Conservation (phyloP, 106 monocot genomes). For the Dioscorea zingiberensis region DNA sequence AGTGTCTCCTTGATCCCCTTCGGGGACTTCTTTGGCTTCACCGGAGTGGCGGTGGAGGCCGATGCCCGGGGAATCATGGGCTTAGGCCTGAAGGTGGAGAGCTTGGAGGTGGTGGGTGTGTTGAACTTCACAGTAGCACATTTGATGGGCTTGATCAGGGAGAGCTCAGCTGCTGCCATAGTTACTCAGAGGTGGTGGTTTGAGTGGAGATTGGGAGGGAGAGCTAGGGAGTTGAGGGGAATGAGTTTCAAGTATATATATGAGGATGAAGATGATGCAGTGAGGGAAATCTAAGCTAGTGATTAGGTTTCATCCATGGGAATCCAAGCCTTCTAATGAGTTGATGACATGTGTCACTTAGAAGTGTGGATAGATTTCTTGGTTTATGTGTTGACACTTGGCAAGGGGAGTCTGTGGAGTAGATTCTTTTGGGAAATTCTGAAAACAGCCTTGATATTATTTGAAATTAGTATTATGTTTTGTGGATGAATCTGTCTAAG, state of each 20-base stretch:
- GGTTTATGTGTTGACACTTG: background rate
- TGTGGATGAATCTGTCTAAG: no score
- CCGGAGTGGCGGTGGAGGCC: background rate
- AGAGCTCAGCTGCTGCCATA: slow-evolving; percentile 54
- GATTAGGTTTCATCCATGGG: slow-evolving; percentile 27
- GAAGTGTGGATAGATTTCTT: background rate
- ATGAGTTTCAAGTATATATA: background rate
- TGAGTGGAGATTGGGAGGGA: no score
- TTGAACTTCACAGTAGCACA: slow-evolving; percentile 20
- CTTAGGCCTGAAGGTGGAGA: slow-evolving; percentile 9
- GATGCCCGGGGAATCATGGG: slow-evolving; percentile 17
- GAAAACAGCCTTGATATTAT: no score
- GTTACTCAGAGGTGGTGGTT: no score
- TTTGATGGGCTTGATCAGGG: slow-evolving; percentile 41
- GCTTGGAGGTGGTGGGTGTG: slow-evolving; percentile 8
- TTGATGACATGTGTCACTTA: slow-evolving; percentile 30
- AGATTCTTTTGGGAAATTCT: background rate
- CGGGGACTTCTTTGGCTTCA: slow-evolving; percentile 24
- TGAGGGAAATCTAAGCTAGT: background rate
- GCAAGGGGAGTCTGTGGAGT: background rate
- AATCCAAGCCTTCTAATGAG: slow-evolving; percentile 45
- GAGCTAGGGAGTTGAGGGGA: background rate
- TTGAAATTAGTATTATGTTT: no score
- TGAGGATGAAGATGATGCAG: background rate
- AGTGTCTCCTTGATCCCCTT: slow-evolving; percentile 79